These are phyloP conservation scores for Pterulicium gracile DNA, from an alignment of 1,284 basidiomycete genomes.

Conservation along the genomic window DNA sequence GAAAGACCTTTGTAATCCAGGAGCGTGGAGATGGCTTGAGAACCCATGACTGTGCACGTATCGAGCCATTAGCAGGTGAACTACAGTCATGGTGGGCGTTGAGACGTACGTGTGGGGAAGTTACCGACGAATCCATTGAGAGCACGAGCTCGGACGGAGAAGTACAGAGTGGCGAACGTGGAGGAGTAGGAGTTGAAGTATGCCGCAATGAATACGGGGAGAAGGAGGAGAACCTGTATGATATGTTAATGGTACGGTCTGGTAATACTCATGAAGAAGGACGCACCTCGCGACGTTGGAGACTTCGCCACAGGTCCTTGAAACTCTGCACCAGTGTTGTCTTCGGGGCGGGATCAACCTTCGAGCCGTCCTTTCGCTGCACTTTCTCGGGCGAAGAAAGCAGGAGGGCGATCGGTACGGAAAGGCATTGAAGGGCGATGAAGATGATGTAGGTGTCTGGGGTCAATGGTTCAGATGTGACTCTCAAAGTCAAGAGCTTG, in stretches of 20 bases:
- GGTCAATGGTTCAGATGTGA: background rate
- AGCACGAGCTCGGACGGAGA: constrained; percentile 8
- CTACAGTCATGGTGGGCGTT: too few species aligned
- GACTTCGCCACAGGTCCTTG: constrained; percentile 3
- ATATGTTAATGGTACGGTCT: background rate
- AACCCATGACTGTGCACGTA: constrained; percentile 6
- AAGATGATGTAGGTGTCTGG: constrained; percentile 7
- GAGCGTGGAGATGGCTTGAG: constrained; percentile 6
- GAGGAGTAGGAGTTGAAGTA: constrained; percentile 10
- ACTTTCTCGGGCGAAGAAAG: constrained; percentile 8
- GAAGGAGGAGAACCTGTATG: constrained; percentile 6
- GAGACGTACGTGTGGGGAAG: constrained; percentile 6
- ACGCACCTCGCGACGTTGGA: constrained; percentile 6
- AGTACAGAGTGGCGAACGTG: constrained; percentile 7
- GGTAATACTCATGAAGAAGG: background rate
- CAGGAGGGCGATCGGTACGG: constrained; percentile 6
- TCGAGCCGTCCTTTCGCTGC: constrained; percentile 7
- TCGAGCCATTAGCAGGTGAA: too few species aligned
- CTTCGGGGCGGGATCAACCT: constrained; percentile 6
- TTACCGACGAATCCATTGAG: constrained; percentile 8
- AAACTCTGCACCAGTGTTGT: constrained; percentile 5
- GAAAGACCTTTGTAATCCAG: constrained; percentile 7
- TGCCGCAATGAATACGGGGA: constrained; percentile 8
- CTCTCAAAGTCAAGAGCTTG: background rate
- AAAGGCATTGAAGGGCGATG: constrained; percentile 8